Evolutionary conservation across 768 basidiomycete genomes (phyloP), one percentile per base, ranked within the genome.

Genomic region (Asterophora lycoperdoides): DNA sequence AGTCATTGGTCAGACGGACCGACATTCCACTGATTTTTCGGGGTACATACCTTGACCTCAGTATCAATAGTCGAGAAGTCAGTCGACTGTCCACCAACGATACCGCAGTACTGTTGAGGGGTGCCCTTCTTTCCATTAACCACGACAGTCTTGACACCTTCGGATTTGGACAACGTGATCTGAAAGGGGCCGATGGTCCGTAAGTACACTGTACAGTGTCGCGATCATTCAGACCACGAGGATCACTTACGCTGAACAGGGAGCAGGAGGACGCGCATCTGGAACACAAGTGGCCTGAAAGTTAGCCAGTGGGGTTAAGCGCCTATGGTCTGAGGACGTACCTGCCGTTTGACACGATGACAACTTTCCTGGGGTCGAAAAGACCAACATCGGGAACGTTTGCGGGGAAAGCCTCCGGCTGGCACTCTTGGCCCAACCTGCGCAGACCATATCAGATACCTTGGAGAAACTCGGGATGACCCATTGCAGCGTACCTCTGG

Each of bases 41-140:
- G 30, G 39, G 28, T 30, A 14, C 61, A 42, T 47, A 69, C 74
- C 72, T 80, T 82, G 52, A 81, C 68, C 60, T 81, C 75, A 10
- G 78, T 79, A 57, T 83, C 79, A 9, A 83, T 77, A n/a, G 68
- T 73, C 1, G 75, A 70, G 59, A 77, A 83, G 54, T 76, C 74
- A 1, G 76, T 75, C 4, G 78, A 80, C 62, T 84, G 78, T 0
- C 81, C 81, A n/a, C 80, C 81, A 26, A 83, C 80, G 32, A 73
- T 77, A 15, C 81, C 81, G 53, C 78, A 80, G 57, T 81, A 83
- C 56, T 81, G 72, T 55, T 82, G 81, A 33, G 60, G 62, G 8
- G 72, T 62, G 41, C 63, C 69, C 9, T 68, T 58, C 56, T 72
- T 73, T 30, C 80, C 81, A 19, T 79, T 80, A n/a, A 79, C 55